These are phyloP conservation scores for Aspergillus viridinutans DNA, from an alignment of 2,329 filamentous ascomycete genomes.

Conservation along the genomic window DNA sequence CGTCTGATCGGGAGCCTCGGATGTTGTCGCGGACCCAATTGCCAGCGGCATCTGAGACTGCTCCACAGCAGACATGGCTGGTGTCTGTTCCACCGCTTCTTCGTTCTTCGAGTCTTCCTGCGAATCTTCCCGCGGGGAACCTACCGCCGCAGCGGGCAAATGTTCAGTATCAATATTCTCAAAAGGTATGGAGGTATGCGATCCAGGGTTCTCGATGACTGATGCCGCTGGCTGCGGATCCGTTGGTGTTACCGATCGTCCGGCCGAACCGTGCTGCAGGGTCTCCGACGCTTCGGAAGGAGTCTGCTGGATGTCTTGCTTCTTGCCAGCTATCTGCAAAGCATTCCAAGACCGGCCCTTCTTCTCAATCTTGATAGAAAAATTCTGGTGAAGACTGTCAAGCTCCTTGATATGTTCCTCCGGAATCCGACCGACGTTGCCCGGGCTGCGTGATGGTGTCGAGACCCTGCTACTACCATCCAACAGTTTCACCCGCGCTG, in stretches of 20 bases:
- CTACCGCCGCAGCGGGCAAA: background rate
- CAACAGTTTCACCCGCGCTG: conserved; percentile 40
- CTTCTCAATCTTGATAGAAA: conserved; percentile 37
- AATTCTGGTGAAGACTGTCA: conserved; percentile 35
- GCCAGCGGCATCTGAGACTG: conserved; percentile 19
- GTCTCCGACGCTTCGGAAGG: conserved; percentile 20
- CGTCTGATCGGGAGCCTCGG: conserved; percentile 24
- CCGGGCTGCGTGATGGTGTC: conserved; percentile 19
- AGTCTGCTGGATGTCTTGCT: conserved; percentile 13
- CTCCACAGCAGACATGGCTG: conserved; percentile 29
- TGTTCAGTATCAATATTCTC: background rate
- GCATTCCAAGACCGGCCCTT: conserved; percentile 36
- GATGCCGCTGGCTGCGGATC: conserved; percentile 2
- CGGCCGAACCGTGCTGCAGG: background rate
- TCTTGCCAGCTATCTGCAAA: conserved; percentile 12
- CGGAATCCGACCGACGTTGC: conserved; percentile 37
- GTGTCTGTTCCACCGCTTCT: conserved; percentile 4
- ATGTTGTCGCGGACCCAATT: conserved; percentile 11
- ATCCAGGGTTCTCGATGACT: background rate
- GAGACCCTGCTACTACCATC: conserved; percentile 32
- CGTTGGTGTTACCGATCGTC: background rate
- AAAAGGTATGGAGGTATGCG: background rate
- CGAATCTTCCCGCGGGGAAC: background rate
- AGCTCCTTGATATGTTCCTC: conserved; percentile 39
- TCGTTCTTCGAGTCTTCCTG: background rate